Evolutionary conservation across 2,329 filamentous ascomycete genomes (phyloP).

Genomic region (Fusarium udum): DNA sequence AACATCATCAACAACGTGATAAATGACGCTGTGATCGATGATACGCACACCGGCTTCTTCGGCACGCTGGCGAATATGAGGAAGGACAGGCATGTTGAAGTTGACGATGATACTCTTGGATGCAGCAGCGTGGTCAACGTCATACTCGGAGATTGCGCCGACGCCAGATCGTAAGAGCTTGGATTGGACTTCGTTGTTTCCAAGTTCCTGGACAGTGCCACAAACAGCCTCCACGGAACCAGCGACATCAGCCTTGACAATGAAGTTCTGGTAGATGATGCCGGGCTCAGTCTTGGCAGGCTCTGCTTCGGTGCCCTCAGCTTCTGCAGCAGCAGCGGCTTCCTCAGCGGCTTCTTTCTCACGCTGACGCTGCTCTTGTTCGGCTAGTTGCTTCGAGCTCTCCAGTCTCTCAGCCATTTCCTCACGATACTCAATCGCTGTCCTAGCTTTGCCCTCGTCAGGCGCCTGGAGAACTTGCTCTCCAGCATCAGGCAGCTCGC

Average conservation of each 20-base stretch:
- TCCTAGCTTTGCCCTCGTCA: slow-evolving; percentile 80
- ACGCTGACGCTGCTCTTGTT: slow-evolving; percentile 70
- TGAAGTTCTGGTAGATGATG: slow-evolving; percentile 74
- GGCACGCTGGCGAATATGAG: slow-evolving; percentile 74
- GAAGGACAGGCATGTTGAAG: slow-evolving; percentile 81
- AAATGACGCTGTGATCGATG: slow-evolving; percentile 87
- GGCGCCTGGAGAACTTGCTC: slow-evolving; percentile 86
- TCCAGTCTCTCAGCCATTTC: slow-evolving; percentile 77
- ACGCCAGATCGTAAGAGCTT: slow-evolving; percentile 80
- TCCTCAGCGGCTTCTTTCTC: slow-evolving; percentile 59
- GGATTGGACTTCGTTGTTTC: slow-evolving; percentile 84
- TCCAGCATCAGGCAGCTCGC: slow-evolving; percentile 81
- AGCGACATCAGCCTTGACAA: slow-evolving; percentile 91
- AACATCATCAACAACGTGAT: slow-evolving; percentile 79
- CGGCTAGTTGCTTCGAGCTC: slow-evolving; percentile 83
- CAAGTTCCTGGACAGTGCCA: slow-evolving; percentile 78
- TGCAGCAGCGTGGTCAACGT: slow-evolving; percentile 85
- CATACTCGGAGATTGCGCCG: slow-evolving; percentile 83
- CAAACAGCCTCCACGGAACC: slow-evolving; percentile 93
- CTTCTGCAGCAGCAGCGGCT: slow-evolving; percentile 48
- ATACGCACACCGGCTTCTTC: slow-evolving; percentile 77
- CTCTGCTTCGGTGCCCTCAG: slow-evolving; percentile 50
- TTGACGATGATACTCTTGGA: slow-evolving; percentile 82
- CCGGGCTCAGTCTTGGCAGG: slow-evolving; percentile 53
- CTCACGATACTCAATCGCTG: slow-evolving; percentile 78